Base-by-base conservation (phyloP, 2,329 filamentous ascomycete genomes). In the Exophiala sideris region DNA sequence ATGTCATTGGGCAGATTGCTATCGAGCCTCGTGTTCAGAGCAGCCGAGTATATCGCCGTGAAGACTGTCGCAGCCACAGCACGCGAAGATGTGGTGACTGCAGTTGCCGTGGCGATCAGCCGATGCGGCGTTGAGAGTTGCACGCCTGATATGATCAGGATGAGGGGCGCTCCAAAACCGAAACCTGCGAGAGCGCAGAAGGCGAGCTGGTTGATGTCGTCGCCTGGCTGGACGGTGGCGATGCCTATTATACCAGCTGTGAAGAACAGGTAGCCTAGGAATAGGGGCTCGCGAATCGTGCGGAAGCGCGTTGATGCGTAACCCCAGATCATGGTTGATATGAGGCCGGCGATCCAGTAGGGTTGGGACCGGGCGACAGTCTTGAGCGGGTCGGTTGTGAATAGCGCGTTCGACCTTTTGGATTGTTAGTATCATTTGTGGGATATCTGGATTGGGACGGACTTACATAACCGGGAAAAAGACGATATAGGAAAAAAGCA, bases 391-490 rank as follows among this genome's bases (percentile, higher is more conserved):
- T 62, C 57, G 18, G 45, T 51, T 40, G 53, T 50, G 45, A 56
- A 61, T 9, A 61, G 56, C 7, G 50, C 29, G 6, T 53, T 40
- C 24, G 52, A 54, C 32, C 58, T 61, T 2, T 29, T 29, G 24
- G 24, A 2, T 29, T 8, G 14, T 7, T 5, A 36, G 32, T 29
- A 9, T 32, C 21, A 11, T 16, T n/a, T 6, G 18, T 35, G 36
- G 16, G 36, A 14, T 32, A 20, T 12, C 6, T 10, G 35, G 35
- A 12, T 8, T 12, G 16, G 12, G 21, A 36, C 2, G 12, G 40
- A 53, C 59, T 60, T 47, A 62, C 59, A 62, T 45, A 21, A 58
- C 50, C 3, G 59, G 59, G 34, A 58, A 62, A 33, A 62, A 60
- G 38, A 62, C 44, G 14, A 62, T 55, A 12, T 56, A 60, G 3